phyloP scores from a whole-genome alignment of 108 stramenopile species.

The Cyclotella atomus region DNA sequence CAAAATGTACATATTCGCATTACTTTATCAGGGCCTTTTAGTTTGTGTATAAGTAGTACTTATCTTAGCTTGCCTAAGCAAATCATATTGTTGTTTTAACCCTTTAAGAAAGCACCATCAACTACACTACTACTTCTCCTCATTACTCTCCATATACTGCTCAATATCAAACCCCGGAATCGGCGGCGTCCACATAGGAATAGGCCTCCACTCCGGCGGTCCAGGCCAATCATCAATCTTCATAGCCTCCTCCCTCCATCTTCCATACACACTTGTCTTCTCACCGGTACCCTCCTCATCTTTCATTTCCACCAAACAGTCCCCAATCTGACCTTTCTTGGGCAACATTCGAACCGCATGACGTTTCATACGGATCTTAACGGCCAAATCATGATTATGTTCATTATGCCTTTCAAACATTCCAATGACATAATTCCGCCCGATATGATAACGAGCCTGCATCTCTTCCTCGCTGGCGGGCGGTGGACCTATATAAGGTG shows the following conservation, averaged over 20 bases:
- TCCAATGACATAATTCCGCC: slow-evolving; percentile 82
- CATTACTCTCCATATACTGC: slow-evolving; percentile 56
- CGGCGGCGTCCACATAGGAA: slow-evolving; percentile 76
- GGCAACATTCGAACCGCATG: slow-evolving; percentile 84
- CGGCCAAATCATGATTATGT: slow-evolving; percentile 75
- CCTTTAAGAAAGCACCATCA: too few relatives aligned
- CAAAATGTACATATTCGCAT: too few relatives aligned
- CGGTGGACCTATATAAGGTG: slow-evolving; percentile 29
- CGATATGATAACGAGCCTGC: slow-evolving; percentile 60
- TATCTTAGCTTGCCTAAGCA: too few relatives aligned
- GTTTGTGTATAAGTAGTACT: too few relatives aligned
- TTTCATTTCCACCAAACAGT: slow-evolving; percentile 6
- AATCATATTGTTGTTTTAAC: too few relatives aligned
- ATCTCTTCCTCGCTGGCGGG: slow-evolving; percentile 64
- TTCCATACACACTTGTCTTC: slow-evolving; percentile 39
- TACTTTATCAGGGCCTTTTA: too few relatives aligned
- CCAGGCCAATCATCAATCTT: slow-evolving; percentile 44
- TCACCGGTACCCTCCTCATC: too few relatives aligned
- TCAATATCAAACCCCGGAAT: slow-evolving; percentile 74
- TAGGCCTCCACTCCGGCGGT: slow-evolving; percentile 64
- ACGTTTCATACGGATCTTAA: slow-evolving; percentile 76
- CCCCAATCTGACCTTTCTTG: slow-evolving; percentile 34
- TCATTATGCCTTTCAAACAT: slow-evolving; percentile 75
- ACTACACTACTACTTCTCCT: background rate
- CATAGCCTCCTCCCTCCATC: slow-evolving; percentile 62